These are phyloP conservation scores for Tephrocybe sp. DNA, from an alignment of 768 basidiomycete species.

Conservation along the genomic window DNA sequence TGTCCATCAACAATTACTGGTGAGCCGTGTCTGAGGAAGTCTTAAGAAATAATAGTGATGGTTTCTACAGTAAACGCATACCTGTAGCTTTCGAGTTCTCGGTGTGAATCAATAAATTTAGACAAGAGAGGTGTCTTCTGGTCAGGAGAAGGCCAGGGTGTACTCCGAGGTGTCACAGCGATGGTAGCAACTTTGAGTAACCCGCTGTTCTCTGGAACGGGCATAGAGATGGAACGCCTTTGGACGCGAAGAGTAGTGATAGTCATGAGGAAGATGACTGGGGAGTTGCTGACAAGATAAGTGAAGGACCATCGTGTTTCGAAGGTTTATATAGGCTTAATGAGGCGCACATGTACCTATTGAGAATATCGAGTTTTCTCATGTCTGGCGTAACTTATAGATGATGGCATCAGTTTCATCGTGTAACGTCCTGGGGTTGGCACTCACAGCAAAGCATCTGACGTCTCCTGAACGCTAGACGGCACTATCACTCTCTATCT, in stretches of 20 bases:
- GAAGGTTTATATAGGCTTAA: conserved; percentile 12
- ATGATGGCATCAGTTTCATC: conserved; percentile 12
- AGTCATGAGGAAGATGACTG: conserved; percentile 27
- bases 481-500: not conserved
- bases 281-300: not conserved
- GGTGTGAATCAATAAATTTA: conserved; percentile 57
- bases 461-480: not conserved
- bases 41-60: conserved; percentile 3
- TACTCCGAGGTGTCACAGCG: conserved; percentile 15
- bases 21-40: conserved; percentile 51
- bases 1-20: conserved; percentile 69
- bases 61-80: conserved; percentile 28
- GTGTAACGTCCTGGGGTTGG: not conserved
- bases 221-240: conserved; percentile 26
- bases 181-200: conserved; percentile 23
- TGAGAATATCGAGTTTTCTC: not conserved
- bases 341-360: not conserved
- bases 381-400: not conserved
- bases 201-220: conserved; percentile 17
- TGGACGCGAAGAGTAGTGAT: conserved; percentile 17
- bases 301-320: conserved; percentile 7
- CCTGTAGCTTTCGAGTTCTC: conserved; percentile 68
- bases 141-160: conserved; percentile 17
- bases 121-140: conserved; percentile 41
- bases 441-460: not conserved